These are phyloP conservation scores for Lagenidium sp. DNA, from an alignment of 352 stramenopile species.

Conservation along the genomic window DNA sequence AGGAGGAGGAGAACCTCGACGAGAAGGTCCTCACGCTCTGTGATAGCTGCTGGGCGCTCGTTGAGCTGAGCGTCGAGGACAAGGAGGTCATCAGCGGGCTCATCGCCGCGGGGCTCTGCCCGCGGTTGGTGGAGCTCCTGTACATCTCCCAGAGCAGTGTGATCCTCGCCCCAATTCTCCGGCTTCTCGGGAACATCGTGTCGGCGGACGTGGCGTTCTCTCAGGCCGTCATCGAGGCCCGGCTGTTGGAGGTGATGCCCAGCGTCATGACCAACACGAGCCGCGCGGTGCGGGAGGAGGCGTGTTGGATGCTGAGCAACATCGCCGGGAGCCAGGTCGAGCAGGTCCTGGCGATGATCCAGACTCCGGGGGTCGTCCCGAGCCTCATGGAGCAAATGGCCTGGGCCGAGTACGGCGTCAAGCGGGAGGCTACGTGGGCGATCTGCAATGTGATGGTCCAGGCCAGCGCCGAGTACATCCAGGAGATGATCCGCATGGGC, in stretches of 20 bases:
- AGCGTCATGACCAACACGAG: constrained; percentile 75
- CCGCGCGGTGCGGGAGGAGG: constrained; percentile 71
- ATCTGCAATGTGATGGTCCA: constrained; percentile 84
- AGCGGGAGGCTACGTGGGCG: constrained; percentile 79
- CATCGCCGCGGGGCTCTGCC: constrained; percentile 50
- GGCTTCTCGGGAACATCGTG: constrained; percentile 77
- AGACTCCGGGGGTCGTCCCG: constrained; percentile 49
- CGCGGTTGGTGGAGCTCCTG: constrained; percentile 68
- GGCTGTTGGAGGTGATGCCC: constrained; percentile 74
- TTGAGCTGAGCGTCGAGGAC: constrained; percentile 78
- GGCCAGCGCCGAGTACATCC: constrained; percentile 41
- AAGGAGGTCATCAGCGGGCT: constrained; percentile 47
- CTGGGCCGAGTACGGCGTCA: constrained; percentile 82
- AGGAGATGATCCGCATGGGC: constrained; percentile 57
- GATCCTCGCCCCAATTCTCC: constrained; percentile 68
- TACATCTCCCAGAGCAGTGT: constrained; percentile 80
- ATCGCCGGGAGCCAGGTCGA: constrained; percentile 68
- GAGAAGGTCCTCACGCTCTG: constrained; percentile 83
- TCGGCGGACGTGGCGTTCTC: constrained; percentile 68
- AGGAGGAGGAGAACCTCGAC: constrained; percentile 63
- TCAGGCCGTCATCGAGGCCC: constrained; percentile 69
- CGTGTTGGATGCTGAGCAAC: constrained; percentile 85
- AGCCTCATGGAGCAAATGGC: constrained; percentile 75
- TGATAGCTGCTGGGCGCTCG: constrained; percentile 77
- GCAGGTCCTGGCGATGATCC: constrained; percentile 69